These are phyloP conservation scores for Mycena venus DNA, from an alignment of 768 basidiomycete genomes.

Conservation along the genomic window DNA sequence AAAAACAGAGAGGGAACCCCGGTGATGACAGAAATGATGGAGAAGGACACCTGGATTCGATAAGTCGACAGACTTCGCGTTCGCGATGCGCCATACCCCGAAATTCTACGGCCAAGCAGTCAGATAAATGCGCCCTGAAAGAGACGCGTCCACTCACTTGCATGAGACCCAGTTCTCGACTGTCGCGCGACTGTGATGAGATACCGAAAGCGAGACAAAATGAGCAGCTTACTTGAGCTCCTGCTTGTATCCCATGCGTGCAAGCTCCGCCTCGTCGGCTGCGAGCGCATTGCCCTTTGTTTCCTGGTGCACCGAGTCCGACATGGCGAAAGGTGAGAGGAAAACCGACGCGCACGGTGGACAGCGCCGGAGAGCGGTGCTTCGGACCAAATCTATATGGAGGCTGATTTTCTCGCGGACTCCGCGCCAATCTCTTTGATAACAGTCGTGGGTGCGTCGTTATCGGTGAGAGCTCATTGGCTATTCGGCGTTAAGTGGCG, in stretches of 20 bases:
- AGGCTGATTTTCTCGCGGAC: background rate
- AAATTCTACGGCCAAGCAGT: slow-evolving; percentile 65
- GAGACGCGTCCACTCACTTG: slow-evolving; percentile 57
- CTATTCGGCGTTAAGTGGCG: background rate
- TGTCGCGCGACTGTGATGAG: slow-evolving; percentile 36
- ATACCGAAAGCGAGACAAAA: background rate
- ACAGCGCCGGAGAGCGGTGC: background rate
- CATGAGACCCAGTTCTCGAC: slow-evolving; percentile 73
- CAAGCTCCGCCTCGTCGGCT: slow-evolving; percentile 72
- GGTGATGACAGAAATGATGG: slow-evolving; percentile 82
- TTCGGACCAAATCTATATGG: background rate
- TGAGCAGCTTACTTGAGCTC: slow-evolving; percentile 72
- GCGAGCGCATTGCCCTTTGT: slow-evolving; percentile 42
- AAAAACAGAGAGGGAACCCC: slow-evolving; percentile 78
- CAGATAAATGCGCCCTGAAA: slow-evolving; percentile 17
- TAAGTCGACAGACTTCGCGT: background rate
- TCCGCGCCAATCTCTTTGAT: background rate
- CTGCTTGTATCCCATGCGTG: slow-evolving; percentile 81
- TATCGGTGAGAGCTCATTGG: slow-evolving; percentile 3
- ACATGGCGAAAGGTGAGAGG: slow-evolving; percentile 24
- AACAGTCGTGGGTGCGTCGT: background rate
- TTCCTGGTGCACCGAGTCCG: slow-evolving; percentile 23
- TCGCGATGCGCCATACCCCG: slow-evolving; percentile 53
- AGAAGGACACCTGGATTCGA: slow-evolving; percentile 67
- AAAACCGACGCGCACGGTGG: background rate